These are phyloP conservation scores for Singerocomus inundabilis DNA, from an alignment of 1,284 basidiomycete species.

Conservation along the genomic window DNA sequence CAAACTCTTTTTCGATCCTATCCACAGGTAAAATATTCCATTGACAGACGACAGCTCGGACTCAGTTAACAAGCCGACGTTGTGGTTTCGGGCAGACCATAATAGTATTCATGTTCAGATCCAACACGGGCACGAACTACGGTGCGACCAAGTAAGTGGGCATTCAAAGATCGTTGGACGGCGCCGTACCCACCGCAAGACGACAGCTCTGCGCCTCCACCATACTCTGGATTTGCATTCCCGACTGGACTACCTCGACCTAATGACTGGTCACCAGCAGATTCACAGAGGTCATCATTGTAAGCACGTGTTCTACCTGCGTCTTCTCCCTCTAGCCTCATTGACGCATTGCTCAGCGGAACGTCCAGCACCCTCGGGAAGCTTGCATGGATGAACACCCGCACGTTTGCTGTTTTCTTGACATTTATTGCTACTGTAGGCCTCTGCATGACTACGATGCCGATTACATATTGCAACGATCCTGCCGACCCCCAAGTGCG, in stretches of 20 bases:
- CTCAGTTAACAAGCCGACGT: not conserved
- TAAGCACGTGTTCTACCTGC: conserved; percentile 4
- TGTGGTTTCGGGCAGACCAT: too few relatives aligned
- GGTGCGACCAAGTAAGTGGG: conserved; percentile 14
- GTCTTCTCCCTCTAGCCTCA: too few relatives aligned
- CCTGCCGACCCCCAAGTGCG: conserved; percentile 19
- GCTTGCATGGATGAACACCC: not conserved
- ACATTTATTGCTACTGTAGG: conserved; percentile 5
- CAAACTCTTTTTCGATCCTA: not conserved
- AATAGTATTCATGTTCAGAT: not conserved
- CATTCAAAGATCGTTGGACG: not conserved
- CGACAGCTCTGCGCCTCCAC: conserved; percentile 10
- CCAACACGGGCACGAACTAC: conserved; percentile 4
- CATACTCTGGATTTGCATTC: conserved; percentile 7
- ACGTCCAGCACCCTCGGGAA: not conserved
- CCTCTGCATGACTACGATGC: conserved; percentile 13
- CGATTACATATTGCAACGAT: conserved; percentile 23
- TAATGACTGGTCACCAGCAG: not conserved
- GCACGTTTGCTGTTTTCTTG: conserved; percentile 2
- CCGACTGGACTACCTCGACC: not conserved
- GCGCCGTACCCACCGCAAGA: not conserved
- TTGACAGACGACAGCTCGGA: not conserved
- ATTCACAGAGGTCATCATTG: not conserved
- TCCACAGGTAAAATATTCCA: not conserved
- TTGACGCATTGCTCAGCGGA: not conserved